Evolutionary conservation across 176 grass and related monocot species (phyloP).

Genomic region (Aechmea fasciata): DNA sequence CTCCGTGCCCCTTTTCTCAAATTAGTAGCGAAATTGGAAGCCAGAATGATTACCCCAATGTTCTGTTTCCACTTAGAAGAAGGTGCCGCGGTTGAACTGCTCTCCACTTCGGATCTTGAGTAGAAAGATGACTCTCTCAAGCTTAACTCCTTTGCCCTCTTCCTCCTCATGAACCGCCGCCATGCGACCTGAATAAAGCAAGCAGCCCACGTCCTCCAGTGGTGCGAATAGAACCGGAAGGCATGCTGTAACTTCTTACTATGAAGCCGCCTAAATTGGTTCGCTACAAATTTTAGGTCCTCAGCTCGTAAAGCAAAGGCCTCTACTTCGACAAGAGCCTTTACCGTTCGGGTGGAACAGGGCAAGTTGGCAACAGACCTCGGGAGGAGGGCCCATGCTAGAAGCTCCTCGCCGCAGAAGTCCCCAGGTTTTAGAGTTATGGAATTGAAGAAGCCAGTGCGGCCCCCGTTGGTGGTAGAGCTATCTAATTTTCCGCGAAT

Average conservation of each 20-base stretch:
- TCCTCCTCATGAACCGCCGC: conserved; percentile 68
- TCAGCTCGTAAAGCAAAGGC: conserved; percentile 73
- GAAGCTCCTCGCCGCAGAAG: conserved; percentile 88
- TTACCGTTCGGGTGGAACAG: conserved; percentile 74
- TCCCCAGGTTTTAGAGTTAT: conserved; percentile 57
- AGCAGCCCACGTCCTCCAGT: conserved; percentile 82
- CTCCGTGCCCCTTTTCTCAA: conserved; percentile 58
- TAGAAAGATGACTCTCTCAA: conserved; percentile 78
- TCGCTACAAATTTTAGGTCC: conserved; percentile 93
- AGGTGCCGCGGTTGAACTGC: neutral
- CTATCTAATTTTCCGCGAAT: conserved; percentile 94
- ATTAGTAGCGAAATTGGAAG: conserved; percentile 24
- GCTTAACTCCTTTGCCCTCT: conserved; percentile 58
- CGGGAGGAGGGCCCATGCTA: conserved; percentile 82
- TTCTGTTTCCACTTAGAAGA: conserved; percentile 25
- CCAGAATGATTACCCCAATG: conserved; percentile 48
- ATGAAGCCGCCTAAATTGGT: conserved; percentile 86
- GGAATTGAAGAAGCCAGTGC: conserved; percentile 88
- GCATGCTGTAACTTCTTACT: conserved; percentile 89
- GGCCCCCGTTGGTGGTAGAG: conserved; percentile 87
- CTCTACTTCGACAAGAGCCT: conserved; percentile 72
- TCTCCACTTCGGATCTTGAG: conserved; percentile 31
- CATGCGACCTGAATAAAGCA: conserved; percentile 94
- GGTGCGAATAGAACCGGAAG: conserved; percentile 69
- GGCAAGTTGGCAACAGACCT: conserved; percentile 64